Evolutionary conservation across 352 stramenopile species (phyloP).

Genomic region (Pythium pyrilobum): DNA sequence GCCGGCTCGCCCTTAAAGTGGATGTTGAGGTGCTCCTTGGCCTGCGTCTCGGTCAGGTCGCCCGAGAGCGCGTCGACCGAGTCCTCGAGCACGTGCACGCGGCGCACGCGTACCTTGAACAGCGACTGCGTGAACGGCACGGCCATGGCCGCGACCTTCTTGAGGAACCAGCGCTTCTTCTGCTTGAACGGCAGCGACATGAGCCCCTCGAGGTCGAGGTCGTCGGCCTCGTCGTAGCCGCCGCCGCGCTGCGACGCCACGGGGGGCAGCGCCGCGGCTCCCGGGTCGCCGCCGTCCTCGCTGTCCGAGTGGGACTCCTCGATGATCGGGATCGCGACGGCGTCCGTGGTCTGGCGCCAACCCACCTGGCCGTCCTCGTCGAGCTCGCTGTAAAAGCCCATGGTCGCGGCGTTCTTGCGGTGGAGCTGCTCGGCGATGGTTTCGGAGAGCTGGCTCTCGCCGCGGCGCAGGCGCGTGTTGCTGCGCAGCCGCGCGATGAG

Average conservation of each 20-base stretch:
- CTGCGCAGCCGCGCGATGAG: conserved; percentile 22
- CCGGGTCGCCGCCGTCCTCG: neutral
- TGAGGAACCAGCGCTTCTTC: conserved; percentile 58
- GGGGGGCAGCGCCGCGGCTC: neutral
- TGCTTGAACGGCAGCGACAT: conserved; percentile 36
- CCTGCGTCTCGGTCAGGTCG: conserved; percentile 22
- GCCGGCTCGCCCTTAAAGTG: conserved; percentile 55
- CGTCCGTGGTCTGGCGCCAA: conserved; percentile 23
- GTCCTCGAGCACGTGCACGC: conserved; percentile 55
- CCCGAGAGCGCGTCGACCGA: conserved; percentile 49
- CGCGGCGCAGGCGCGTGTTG: conserved; percentile 18
- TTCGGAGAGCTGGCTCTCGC: conserved; percentile 10
- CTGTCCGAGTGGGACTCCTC: neutral
- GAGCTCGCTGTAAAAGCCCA: conserved; percentile 31
- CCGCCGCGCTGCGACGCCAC: conserved; percentile 2
- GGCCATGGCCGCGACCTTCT: conserved; percentile 44
- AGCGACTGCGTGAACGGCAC: conserved; percentile 61
- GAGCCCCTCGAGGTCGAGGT: conserved; percentile 31
- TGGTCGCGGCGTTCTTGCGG: conserved; percentile 34
- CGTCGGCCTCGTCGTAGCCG: neutral
- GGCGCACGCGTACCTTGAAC: conserved; percentile 53
- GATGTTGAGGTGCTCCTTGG: conserved; percentile 69
- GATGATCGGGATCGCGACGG: conserved; percentile 15
- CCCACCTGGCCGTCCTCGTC: conserved; percentile 19
- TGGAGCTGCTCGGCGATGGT: conserved; percentile 33